These are phyloP conservation scores for Aspergillus udagawae DNA, from an alignment of 2,329 filamentous ascomycete species.

Conservation along the genomic window DNA sequence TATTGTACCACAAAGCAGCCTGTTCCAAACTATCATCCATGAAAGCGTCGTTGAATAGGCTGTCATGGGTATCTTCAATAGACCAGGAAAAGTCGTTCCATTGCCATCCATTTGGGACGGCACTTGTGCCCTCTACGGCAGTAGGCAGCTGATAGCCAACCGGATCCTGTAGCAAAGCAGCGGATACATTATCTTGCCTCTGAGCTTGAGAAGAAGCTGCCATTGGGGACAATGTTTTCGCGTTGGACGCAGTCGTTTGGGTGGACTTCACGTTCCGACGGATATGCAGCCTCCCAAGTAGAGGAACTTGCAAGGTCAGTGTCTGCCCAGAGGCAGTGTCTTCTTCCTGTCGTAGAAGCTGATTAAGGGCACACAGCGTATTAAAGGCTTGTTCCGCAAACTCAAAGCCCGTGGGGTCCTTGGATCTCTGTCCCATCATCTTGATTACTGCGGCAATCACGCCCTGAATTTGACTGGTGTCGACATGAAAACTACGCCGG, in stretches of 20 bases:
- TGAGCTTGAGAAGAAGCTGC: no score
- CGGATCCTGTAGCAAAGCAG: background rate
- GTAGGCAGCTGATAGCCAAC: background rate
- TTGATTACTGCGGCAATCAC: constrained; percentile 7
- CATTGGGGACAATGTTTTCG: background rate
- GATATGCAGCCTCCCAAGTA: constrained; percentile 15
- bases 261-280: constrained; percentile 8
- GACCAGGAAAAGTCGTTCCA: constrained; percentile 7
- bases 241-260: background rate
- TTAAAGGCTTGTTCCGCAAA: constrained; percentile 7
- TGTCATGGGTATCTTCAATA: constrained; percentile 5
- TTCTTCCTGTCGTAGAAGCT: constrained; percentile 10
- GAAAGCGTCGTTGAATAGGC: background rate
- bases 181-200: background rate
- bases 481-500: constrained; percentile 5
- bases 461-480: constrained; percentile 5
- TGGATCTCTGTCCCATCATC: constrained; percentile 6
- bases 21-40: background rate
- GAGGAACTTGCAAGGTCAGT: constrained; percentile 13
- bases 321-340: background rate
- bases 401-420: constrained; percentile 3
- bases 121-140: background rate
- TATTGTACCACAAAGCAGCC: background rate
- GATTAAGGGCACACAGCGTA: constrained; percentile 8
- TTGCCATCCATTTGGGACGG: background rate